phyloP scores from a whole-genome alignment of 768 basidiomycete genomes.

The Macrolepiota dolichaula region DNA sequence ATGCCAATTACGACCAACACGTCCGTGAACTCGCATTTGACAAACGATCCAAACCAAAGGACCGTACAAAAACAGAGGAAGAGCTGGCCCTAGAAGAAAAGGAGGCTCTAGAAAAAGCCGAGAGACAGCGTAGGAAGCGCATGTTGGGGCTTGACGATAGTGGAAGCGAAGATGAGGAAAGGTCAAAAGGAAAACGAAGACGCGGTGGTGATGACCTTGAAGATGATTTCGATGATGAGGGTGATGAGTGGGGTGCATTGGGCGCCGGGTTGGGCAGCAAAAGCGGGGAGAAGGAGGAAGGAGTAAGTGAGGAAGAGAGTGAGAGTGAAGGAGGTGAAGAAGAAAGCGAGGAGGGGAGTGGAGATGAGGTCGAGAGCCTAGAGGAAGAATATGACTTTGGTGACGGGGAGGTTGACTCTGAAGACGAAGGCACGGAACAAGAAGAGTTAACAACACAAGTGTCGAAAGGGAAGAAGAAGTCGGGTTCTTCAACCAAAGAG shows the following conservation, averaged over 20 bases:
- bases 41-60: slow-evolving; percentile 88
- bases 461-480: slow-evolving; percentile 28
- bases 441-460: slow-evolving; percentile 34
- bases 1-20: slow-evolving; percentile 85
- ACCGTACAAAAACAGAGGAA: slow-evolving; percentile 95
- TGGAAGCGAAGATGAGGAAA: slow-evolving; percentile 57
- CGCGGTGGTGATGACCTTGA: slow-evolving; percentile 84
- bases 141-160: slow-evolving; percentile 82
- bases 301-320: slow-evolving; percentile 31
- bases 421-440: slow-evolving; percentile 42
- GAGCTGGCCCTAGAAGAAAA: slow-evolving; percentile 89
- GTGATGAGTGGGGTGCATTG: slow-evolving; percentile 35
- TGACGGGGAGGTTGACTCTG: slow-evolving; percentile 32
- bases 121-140: slow-evolving; percentile 69
- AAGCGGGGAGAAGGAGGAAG: slow-evolving; percentile 27
- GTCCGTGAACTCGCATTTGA: slow-evolving; percentile 94
- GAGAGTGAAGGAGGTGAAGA: slow-evolving; percentile 38
- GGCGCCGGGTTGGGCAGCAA: slow-evolving; percentile 39
- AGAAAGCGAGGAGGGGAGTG: slow-evolving; percentile 33
- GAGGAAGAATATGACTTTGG: slow-evolving; percentile 27
- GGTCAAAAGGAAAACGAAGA: slow-evolving; percentile 41
- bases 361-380: slow-evolving; percentile 33
- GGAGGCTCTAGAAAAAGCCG: slow-evolving; percentile 81
- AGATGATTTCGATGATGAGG: slow-evolving; percentile 72
- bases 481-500: slow-evolving; percentile 44